Conservation (phyloP, 1,284 basidiomycete genomes). For the Cutaneotrichosporon arboriforme region DNA sequence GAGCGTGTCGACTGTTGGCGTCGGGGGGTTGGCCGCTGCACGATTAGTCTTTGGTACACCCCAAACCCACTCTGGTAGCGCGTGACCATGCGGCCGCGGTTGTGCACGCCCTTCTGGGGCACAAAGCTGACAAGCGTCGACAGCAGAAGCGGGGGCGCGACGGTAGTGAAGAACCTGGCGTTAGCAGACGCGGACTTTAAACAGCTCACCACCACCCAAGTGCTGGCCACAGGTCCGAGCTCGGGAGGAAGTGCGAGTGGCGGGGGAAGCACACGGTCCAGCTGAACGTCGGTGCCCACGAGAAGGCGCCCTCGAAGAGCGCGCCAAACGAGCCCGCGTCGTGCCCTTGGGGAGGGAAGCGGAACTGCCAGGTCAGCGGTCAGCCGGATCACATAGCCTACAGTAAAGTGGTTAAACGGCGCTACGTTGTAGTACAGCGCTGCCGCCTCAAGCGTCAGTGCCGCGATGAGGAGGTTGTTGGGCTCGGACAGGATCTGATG, state of each 20-base stretch:
- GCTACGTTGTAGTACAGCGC: conserved; percentile 34
- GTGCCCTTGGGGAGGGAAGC: conserved; percentile 33
- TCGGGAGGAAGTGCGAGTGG: conserved; percentile 19
- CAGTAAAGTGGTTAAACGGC: conserved; percentile 37
- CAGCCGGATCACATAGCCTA: conserved; percentile 1
- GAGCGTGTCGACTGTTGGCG: conserved; percentile 38
- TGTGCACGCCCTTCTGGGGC: conserved; percentile 29
- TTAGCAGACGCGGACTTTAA: neutral
- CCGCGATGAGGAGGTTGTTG: conserved; percentile 25
- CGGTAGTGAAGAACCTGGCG: conserved; percentile 37
- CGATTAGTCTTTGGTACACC: neutral
- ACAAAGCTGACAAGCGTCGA: conserved; percentile 41
- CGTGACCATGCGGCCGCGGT: conserved; percentile 21
- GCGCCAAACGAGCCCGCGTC: conserved; percentile 29
- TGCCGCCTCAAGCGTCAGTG: conserved; percentile 30
- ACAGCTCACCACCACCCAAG: conserved; percentile 41
- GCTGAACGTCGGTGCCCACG: conserved; percentile 37
- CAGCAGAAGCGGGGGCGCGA: conserved; percentile 37
- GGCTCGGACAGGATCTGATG: conserved; percentile 35
- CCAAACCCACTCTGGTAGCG: conserved; percentile 27
- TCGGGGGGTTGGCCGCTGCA: conserved; percentile 22
- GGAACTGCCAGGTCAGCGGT: conserved; percentile 9
- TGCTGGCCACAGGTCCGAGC: conserved; percentile 33
- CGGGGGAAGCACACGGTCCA: conserved; percentile 32
- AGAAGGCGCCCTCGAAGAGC: conserved; percentile 34